phyloP scores from a whole-genome alignment of 139 green algal genomes.

The Closterium sp. region DNA sequence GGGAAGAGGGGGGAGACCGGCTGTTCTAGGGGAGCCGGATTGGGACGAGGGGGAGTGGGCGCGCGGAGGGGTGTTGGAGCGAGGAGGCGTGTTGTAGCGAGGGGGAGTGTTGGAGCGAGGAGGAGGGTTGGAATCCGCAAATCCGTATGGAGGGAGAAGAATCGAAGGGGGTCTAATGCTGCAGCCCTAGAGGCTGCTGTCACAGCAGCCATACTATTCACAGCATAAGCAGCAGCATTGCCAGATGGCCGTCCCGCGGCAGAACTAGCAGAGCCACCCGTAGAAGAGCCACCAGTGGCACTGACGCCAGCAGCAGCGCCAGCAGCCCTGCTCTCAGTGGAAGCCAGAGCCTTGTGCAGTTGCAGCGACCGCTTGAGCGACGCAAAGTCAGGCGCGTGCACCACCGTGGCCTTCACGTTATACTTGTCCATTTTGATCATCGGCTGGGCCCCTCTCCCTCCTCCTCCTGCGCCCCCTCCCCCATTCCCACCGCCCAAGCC shows the following conservation, averaged over 20 bases:
- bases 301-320: not conserved
- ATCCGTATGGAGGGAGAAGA: not conserved
- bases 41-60: not conserved
- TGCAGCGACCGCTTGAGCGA: not conserved
- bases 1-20: not conserved
- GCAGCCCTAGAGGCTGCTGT: not conserved
- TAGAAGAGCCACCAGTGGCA: not conserved
- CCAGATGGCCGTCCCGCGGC: no score
- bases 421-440: slow-evolving; percentile 23
- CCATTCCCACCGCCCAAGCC: not conserved
- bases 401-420: slow-evolving; percentile 28
- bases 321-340: not conserved
- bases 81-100: not conserved
- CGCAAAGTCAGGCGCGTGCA: not conserved
- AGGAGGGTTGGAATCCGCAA: not conserved
- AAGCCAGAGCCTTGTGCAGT: not conserved
- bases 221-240: not conserved
- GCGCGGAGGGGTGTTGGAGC: no score
- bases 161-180: not conserved
- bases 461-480: not conserved
- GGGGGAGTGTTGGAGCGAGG: not conserved
- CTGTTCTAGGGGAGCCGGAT: not conserved
- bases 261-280: no score
- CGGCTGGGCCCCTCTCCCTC: not conserved
- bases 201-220: no score